These are phyloP conservation scores for Pholiota adiposa DNA, from an alignment of 1,284 basidiomycete genomes.

Conservation along the genomic window DNA sequence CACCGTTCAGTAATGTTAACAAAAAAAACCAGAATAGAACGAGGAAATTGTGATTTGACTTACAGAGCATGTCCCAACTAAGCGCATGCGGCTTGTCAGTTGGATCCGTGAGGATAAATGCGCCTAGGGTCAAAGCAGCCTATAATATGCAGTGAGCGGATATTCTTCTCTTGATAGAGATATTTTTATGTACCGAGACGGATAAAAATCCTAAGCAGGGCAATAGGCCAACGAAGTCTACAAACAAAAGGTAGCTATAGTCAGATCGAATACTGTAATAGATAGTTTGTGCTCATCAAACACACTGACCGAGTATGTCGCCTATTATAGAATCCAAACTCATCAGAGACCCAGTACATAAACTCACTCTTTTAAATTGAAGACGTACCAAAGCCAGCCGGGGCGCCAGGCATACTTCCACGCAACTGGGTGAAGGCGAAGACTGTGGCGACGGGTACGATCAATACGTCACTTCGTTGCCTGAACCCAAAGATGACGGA, in stretches of 20 bases:
- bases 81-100: slow-evolving; percentile 21
- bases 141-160: not conserved
- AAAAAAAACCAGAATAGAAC: not conserved
- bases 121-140: slow-evolving; percentile 26
- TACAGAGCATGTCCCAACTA: slow-evolving; percentile 24
- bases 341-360: not conserved
- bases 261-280: too few species aligned
- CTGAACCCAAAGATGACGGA: slow-evolving; percentile 27
- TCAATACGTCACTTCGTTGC: slow-evolving; percentile 24
- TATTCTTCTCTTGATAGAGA: not conserved
- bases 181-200: slow-evolving; percentile 22
- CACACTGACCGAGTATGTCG: slow-evolving; percentile 23
- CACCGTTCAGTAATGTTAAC: not conserved
- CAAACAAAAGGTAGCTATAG: not conserved
- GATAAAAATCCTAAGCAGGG: slow-evolving; percentile 30
- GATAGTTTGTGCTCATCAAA: too few species aligned
- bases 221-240: slow-evolving; percentile 30
- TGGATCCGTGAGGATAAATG: slow-evolving; percentile 26
- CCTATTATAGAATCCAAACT: slow-evolving; percentile 4
- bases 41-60: slow-evolving; percentile 2
- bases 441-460: slow-evolving; percentile 29
- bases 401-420: slow-evolving; percentile 30
- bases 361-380: not conserved
- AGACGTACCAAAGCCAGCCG: slow-evolving; percentile 27
- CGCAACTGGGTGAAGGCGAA: slow-evolving; percentile 30